Base-by-base conservation (phyloP, 345 rosid genomes). In the Acer saccharum region DNA sequence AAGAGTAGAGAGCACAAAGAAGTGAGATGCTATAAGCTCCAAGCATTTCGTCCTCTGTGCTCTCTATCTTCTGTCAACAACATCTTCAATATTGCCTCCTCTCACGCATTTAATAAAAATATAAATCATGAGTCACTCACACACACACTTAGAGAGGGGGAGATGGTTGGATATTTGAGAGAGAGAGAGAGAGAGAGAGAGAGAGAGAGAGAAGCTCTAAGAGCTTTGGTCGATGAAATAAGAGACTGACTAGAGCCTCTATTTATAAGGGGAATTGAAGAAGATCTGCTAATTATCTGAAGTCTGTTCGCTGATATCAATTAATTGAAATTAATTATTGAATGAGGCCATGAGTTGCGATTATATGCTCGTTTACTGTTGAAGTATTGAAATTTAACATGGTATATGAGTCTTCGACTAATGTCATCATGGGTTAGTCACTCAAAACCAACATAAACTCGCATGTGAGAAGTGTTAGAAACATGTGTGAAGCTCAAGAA, bases 61-160 rank as follows among this genome's bases (percentile, higher is more conserved):
- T 87, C 97, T 92, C 94, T 92, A 89, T 90, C 94, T 92, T 90
- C 94, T 90, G 97, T 90, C 97, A 89, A 83, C 93, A 87, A 72
- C 84, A 79, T 77, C 87, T 81, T 76, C 83, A 76, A 35, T 35
- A 35, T 10, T 69, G 78, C 85, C 84, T 71, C 80, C 76, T 35
- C 80, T 16, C 1, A 27, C 10, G 18, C 7, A 50, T 46, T 27
- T 11, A 13, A n/a, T 48, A 4, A 3, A 50, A 29, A 7, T 10
- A 64, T 5, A 25, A n/a, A 44, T 17, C 23, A 3, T 4, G 41
- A 27, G 0, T 39, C 2, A 3, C 7, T 2, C 2, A 65, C 44
- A 41, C 46, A 43, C 39, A 43, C 46, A 43, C 39, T 35, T 6
- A 35, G 39, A 35, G 39, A 35, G 39, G 39, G 39, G 6, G 46